Base-by-base conservation (phyloP, 805 yeast genomes). In the Saturnispora galanensis region DNA sequence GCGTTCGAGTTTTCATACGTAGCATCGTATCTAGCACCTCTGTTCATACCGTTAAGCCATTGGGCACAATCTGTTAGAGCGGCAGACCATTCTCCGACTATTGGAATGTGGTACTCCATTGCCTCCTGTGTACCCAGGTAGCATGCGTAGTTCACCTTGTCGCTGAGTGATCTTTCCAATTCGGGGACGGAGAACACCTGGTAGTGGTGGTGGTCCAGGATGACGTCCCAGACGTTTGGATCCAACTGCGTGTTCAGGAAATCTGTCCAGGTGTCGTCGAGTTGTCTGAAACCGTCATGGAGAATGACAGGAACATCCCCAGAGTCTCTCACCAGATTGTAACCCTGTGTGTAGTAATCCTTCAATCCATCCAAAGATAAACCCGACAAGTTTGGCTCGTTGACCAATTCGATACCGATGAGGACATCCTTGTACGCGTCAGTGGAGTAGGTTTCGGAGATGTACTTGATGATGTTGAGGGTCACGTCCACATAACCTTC, bases 141-240 rank as follows among this genome's bases (percentile, higher is more conserved):
- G 66, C 77, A 73, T 17, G 62, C 58, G 58, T 82, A 76, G 31
- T 63, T 51, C 41, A 90, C 55, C 55, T 83, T 93, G 38, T 77
- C 75, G 52, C 79, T 84, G 42, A 84, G 69, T 42, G 66, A 44
- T 56, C 78, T 70, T 42, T 67, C 56, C 47, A 87, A 70, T 64
- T 85, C 83, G 38, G 69, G 76, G 21, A 70, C 65, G 31, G 79
- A 69, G 64, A 89, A 89, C 16, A 85, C 90, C 67, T 86, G 94
- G 68, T 89, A 89, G 61, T 83, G 87, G 64, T 89, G 96, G 64
- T 86, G 95, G 60, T 89, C 96, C 39, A 87, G 65, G 26, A 84
- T 74, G 44, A 85, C 84, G 56, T 81, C 79, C 78, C 80, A 60
- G 29, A 49, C 47, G 13, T 35, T 43, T 1, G 58, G 42, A 49